Base-by-base conservation (phyloP, 495 filamentous ascomycete genomes). In the Oidiodendron maius region DNA sequence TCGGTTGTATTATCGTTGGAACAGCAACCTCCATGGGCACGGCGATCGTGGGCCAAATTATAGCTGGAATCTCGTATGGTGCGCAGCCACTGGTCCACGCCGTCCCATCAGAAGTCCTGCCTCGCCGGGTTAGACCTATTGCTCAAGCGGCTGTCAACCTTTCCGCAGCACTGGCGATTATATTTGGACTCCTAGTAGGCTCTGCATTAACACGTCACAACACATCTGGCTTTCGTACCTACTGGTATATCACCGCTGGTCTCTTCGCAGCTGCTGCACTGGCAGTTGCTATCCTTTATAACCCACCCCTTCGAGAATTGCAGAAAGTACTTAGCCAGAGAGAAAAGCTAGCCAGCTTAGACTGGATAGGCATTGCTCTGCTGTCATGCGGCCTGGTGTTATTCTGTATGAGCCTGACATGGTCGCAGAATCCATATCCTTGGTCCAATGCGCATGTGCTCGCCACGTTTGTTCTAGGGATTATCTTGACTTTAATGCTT, bases 21-120 rank as follows among this genome's bases (percentile, higher is more conserved):
- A 55, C 60, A 3, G 62, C 67, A 16, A 53, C 32, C 1, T 50
- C 50, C 6, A 64, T 67, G 44, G 52, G 46, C 34, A 60, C 62
- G 58, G 57, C 55, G 25, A 63, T 70, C 34, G 60, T 48, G 6
- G 67, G 67, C 3, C 56, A 58, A 18, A 50, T 39, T 32, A 22
- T 68, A 26, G 57, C 50, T 16, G 56, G 60, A 12, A 24, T 66
- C 15, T 40, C 55, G 12, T 67, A 51, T 32, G 57, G 64, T n/a
- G 44, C 60, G 1, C 67, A 70, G 28, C 64, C 67, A 0, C 51
- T 70, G 0, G 38, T 67, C 3, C 63, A 67, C 36, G 54, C 62
- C 17, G 61, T 70, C 26, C 55, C 64, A 1, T 61, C 60, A 20
- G 67, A 68, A 40, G 57, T 67, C 25, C 24, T 68, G 9, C 64